Conservation (phyloP, 805 yeast species). For the Metschnikowia gelsemii region DNA sequence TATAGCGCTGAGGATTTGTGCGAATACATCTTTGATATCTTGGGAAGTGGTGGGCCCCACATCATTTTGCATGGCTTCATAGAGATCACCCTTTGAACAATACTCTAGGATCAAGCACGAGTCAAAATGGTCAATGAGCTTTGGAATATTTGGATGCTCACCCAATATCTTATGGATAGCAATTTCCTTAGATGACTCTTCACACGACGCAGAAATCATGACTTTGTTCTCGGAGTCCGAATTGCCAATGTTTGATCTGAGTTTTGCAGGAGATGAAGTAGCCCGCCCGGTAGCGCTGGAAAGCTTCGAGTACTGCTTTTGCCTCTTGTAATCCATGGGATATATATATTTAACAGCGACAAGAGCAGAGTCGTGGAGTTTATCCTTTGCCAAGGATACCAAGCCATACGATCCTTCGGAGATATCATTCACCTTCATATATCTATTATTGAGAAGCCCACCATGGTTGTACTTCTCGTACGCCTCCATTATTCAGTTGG, state of each 20-base stretch:
- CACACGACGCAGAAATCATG: slow-evolving; percentile 34
- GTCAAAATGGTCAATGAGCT: slow-evolving; percentile 50
- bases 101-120: slow-evolving; percentile 66
- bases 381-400: slow-evolving; percentile 83
- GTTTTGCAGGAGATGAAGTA: slow-evolving; percentile 38
- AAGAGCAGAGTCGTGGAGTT: slow-evolving; percentile 41
- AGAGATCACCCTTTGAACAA: slow-evolving; percentile 84
- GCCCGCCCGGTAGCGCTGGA: slow-evolving; percentile 25
- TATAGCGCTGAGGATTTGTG: slow-evolving; percentile 50
- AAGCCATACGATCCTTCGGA: slow-evolving; percentile 94
- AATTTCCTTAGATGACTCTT: slow-evolving; percentile 69
- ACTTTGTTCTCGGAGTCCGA: slow-evolving; percentile 21
- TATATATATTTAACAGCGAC: slow-evolving; percentile 87
- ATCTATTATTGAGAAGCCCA: slow-evolving; percentile 56
- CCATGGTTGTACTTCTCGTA: slow-evolving; percentile 42
- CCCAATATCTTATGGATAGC: slow-evolving; percentile 64
- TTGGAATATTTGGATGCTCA: slow-evolving; percentile 44
- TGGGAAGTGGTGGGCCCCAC: slow-evolving; percentile 60
- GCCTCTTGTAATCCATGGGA: slow-evolving; percentile 46
- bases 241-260: slow-evolving; percentile 21
- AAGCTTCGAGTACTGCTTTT: slow-evolving; percentile 21
- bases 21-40: slow-evolving; percentile 55
- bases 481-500: slow-evolving; percentile 31
- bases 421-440: slow-evolving; percentile 67
- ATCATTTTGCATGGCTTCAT: slow-evolving; percentile 69